Evolutionary conservation across 331 rosid species (phyloP), one percentile per base, ranked within the genome.

Genomic region (Malus hybrid): DNA sequence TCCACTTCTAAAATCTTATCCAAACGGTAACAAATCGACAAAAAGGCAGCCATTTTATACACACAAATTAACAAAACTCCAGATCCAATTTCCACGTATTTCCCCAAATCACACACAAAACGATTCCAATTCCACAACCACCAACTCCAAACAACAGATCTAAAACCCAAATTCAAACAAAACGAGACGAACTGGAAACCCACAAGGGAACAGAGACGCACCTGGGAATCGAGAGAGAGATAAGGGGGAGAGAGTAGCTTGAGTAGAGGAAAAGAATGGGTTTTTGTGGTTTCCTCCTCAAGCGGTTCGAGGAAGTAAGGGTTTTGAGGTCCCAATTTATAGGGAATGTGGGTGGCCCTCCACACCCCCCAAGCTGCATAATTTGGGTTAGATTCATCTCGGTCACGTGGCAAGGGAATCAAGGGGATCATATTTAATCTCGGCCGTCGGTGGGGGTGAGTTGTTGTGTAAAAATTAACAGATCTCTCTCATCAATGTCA

Each of bases 361-460:
- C 28, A 3, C 12, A 36, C 19, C 1, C 24, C 57, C 57, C 67
- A 42, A 42, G 69, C 22, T 22, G 36, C 69, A 39, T 27, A 72
- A 62, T 20, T 4, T 42, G 70, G 77, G 76, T 20, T 3, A 62
- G 48, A 62, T 73, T 73, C 70, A 73, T 44, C 72, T 7, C 10
- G 69, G 32, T 73, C 31, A 62, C 77, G 77, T 63, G 70, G 20
- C 77, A 62, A 9, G 65, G 6, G 52, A 61, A 61, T 73, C 69
- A 0, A 1, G 46, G 66, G 70, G 22, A 0, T 22, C n/a, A 50
- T 10, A 69, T 42, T 15, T 61, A 28, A 73, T 73, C 77, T 42
- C 22, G 6, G 33, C 61, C 70, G 62, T 73, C 77, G 48, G 77
- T 73, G 69, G 57, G 19, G 8, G 33, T 12, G 75, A n/a, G 20